Evolutionary conservation across 352 stramenopile genomes (phyloP).

Genomic region (Globisporangium sylvaticum): DNA sequence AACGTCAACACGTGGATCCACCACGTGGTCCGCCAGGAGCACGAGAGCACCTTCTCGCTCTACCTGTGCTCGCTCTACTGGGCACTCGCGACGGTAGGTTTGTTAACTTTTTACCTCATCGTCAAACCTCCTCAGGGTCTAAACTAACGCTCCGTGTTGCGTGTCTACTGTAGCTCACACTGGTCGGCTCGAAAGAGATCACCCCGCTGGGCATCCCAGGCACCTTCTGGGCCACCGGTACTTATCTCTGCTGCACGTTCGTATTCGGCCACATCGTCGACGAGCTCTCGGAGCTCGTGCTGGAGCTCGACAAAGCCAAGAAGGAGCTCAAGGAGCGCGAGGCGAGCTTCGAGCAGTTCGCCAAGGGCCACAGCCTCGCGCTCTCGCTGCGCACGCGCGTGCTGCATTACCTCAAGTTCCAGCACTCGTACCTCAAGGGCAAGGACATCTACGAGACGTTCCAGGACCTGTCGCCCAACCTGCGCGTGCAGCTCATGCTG

Average conservation of each 20-base stretch:
- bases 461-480: slow-evolving; percentile 63
- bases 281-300: slow-evolving; percentile 71
- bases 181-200: slow-evolving; percentile 69
- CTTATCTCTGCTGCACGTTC: slow-evolving; percentile 71
- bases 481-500: slow-evolving; percentile 67
- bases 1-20: slow-evolving; percentile 68
- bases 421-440: slow-evolving; percentile 63
- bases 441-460: slow-evolving; percentile 72
- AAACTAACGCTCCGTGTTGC: not conserved
- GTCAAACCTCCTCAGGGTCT: too few relatives aligned
- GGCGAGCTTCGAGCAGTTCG: slow-evolving; percentile 65
- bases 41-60: slow-evolving; percentile 37
- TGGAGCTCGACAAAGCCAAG: slow-evolving; percentile 70
- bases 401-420: slow-evolving; percentile 66
- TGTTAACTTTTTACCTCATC: too few relatives aligned
- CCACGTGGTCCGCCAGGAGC: slow-evolving; percentile 63
- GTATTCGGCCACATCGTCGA: slow-evolving; percentile 77
- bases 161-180: slow-evolving; percentile 34
- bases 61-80: slow-evolving; percentile 79
- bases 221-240: slow-evolving; percentile 62
- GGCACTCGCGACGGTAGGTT: slow-evolving; percentile 59
- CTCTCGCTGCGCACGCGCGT: slow-evolving; percentile 52
- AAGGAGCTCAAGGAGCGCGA: slow-evolving; percentile 71
- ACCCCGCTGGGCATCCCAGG: slow-evolving; percentile 51
- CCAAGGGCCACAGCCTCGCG: slow-evolving; percentile 57